Base-by-base conservation (phyloP, 2,329 filamentous ascomycete species). In the Geosmithia morbida region DNA sequence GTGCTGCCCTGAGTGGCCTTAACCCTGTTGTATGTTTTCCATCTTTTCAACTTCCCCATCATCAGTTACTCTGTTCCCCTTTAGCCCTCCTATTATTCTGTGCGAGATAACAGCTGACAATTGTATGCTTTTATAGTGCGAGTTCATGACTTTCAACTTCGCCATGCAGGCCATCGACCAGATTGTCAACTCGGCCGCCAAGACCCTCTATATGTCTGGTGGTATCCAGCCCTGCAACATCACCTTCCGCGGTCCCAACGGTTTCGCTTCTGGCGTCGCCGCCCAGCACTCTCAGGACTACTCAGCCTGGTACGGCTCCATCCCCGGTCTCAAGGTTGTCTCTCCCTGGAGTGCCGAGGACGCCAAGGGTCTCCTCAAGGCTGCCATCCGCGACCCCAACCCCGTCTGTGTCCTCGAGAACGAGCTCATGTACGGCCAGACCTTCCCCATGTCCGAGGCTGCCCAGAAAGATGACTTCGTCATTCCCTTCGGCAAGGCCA, bases 91-190 rank as follows among this genome's bases (percentile, higher is more conserved):
- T 41, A 8, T 41, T 41, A 4, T 18, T 16, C 43, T 44, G 26
- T 44, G 2, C 5, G 43, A 11, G 16, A 18, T 44, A 19, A 29
- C 11, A 14, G 43, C 19, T 44, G 43, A 30, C 19, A 29, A 26
- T 26, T 44, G 18, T 17, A 6, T 26, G 6, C 6, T 37, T 11
- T 44, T 17, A 8, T 55, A 92, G 87, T 92, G 85, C 79, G 92
- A 98, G 74, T 98, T 98, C 78, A 98, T 98, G 92, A 98, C 92
- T 61, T 97, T 95, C 81, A 98, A 98, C 80, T 97, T 97, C 66
- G 90, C 92, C 68, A 98, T 98, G 92, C 92, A 98, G 74, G 87
- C 92, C 65, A 98, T 98, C 68, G 92, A 98, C 67, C 92, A 98
- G 68, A 87, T 98, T 65, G 89, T 98, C 80, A 98, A 98, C 81